These are phyloP conservation scores for Aspergillus sp. DNA, from an alignment of 2,329 filamentous ascomycete genomes.

Conservation along the genomic window DNA sequence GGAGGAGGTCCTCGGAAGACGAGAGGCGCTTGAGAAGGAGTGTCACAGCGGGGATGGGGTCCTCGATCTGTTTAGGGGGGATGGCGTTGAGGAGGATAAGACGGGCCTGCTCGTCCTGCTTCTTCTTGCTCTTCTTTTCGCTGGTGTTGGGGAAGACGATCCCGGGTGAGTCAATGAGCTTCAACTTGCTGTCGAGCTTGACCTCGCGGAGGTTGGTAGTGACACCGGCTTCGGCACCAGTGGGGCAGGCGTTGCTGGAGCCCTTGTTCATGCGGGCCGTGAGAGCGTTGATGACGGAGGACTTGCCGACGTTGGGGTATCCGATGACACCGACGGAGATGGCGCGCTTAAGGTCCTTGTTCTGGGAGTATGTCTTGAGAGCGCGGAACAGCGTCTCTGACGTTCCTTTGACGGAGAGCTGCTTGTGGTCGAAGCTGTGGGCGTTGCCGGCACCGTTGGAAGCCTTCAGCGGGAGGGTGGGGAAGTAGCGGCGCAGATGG, in stretches of 20 bases:
- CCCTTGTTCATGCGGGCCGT: slow-evolving; percentile 73
- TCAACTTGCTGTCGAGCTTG: slow-evolving; percentile 93
- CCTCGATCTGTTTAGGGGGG: slow-evolving; percentile 90
- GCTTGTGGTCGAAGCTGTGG: slow-evolving; percentile 88
- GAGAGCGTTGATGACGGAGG: slow-evolving; percentile 92
- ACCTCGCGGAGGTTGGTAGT: slow-evolving; percentile 87
- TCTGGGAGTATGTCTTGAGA: slow-evolving; percentile 84
- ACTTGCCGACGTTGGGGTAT: slow-evolving; percentile 96
- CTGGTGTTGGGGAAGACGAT: slow-evolving; percentile 81
- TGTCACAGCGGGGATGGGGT: slow-evolving; percentile 84
- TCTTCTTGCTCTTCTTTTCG: slow-evolving; percentile 60
- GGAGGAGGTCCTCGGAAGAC: slow-evolving; percentile 71
- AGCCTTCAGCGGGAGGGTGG: slow-evolving; percentile 85
- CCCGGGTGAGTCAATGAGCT: slow-evolving; percentile 89
- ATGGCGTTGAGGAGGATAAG: slow-evolving; percentile 88
- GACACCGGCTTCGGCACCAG: slow-evolving; percentile 88
- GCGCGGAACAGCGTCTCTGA: slow-evolving; percentile 84
- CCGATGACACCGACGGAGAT: slow-evolving; percentile 92
- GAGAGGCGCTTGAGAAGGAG: slow-evolving; percentile 83
- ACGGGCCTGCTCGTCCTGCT: slow-evolving; percentile 74
- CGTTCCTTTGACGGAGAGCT: slow-evolving; percentile 83
- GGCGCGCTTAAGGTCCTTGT: slow-evolving; percentile 82
- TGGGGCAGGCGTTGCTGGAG: slow-evolving; percentile 73
- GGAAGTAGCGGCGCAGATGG: slow-evolving; percentile 86
- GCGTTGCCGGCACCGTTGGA: slow-evolving; percentile 82